These are phyloP conservation scores for Lathyrus sativus DNA, from an alignment of 306 rosid species.

Conservation along the genomic window DNA sequence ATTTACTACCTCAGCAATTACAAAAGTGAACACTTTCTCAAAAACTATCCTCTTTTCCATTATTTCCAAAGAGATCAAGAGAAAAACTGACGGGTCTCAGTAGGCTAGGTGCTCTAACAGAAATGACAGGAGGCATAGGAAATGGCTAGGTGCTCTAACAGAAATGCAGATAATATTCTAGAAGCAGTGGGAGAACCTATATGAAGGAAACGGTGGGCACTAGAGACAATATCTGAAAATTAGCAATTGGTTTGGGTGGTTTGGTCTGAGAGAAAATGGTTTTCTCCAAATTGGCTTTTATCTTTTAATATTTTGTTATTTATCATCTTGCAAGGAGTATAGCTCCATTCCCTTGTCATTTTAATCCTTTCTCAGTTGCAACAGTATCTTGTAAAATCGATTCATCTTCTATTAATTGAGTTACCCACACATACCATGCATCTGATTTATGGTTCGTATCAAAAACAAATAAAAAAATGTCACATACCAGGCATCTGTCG, in stretches of 20 bases:
- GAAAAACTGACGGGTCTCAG: neutral
- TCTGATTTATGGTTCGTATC: neutral
- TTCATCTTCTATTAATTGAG: neutral
- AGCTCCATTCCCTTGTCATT: neutral
- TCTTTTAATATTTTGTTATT: neutral
- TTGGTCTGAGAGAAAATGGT: neutral
- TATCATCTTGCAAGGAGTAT: neutral
- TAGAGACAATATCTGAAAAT: neutral
- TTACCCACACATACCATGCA: neutral
- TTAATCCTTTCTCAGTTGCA: neutral
- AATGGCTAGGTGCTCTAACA: neutral
- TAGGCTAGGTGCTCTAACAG: neutral
- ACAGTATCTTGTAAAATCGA: neutral
- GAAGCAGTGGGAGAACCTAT: neutral
- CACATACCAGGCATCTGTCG: conserved; percentile 94
- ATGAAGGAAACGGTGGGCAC: neutral
- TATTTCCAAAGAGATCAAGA: neutral
- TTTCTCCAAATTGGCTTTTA: neutral
- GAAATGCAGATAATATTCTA: conserved; percentile 1
- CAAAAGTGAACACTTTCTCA: neutral
- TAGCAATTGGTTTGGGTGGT: neutral
- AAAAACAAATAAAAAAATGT: neutral
- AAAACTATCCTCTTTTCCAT: neutral
- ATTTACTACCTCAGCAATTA: conserved; percentile 7
- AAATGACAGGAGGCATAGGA: neutral